Evolutionary conservation across 2,329 filamentous ascomycete species (phyloP).

Genomic region (Macrophomina tecta): DNA sequence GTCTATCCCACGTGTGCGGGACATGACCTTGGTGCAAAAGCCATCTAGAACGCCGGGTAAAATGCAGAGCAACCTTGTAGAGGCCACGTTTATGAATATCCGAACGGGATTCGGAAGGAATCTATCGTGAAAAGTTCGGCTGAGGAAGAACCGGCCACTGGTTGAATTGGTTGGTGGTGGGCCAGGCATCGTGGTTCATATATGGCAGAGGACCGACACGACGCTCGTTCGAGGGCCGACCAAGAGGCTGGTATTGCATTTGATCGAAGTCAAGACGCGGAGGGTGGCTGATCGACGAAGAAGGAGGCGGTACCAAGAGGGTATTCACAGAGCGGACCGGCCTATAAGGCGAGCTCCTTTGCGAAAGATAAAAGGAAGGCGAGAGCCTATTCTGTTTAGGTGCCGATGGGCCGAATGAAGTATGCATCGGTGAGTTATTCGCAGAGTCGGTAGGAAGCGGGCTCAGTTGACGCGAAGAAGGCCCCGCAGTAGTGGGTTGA

Average conservation of each 20-base stretch:
- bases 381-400: slow-evolving; percentile 77
- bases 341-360: slow-evolving; percentile 89
- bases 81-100: background rate
- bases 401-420: slow-evolving; percentile 62
- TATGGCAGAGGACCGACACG: slow-evolving; percentile 53
- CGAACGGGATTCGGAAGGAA: slow-evolving; percentile 9
- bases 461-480: slow-evolving; percentile 56
- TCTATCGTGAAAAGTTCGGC: slow-evolving; percentile 37
- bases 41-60: slow-evolving; percentile 24
- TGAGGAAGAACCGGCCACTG: slow-evolving; percentile 46
- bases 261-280: slow-evolving; percentile 53
- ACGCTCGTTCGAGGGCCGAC: slow-evolving; percentile 52
- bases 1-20: slow-evolving; percentile 1
- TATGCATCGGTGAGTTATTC: slow-evolving; percentile 72
- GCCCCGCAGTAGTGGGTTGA: slow-evolving; percentile 32
- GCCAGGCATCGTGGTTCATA: slow-evolving; percentile 48
- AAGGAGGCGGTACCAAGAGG: slow-evolving; percentile 85
- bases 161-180: slow-evolving; percentile 46
- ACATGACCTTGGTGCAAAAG: background rate
- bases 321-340: slow-evolving; percentile 89
- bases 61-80: slow-evolving; percentile 14
- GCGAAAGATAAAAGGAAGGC: slow-evolving; percentile 84
- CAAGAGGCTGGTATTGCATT: slow-evolving; percentile 59
- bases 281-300: slow-evolving; percentile 71
- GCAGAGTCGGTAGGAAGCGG: slow-evolving; percentile 59